These are phyloP conservation scores for Colletotrichum siamense DNA, from an alignment of 2,329 filamentous ascomycete species.

Conservation along the genomic window DNA sequence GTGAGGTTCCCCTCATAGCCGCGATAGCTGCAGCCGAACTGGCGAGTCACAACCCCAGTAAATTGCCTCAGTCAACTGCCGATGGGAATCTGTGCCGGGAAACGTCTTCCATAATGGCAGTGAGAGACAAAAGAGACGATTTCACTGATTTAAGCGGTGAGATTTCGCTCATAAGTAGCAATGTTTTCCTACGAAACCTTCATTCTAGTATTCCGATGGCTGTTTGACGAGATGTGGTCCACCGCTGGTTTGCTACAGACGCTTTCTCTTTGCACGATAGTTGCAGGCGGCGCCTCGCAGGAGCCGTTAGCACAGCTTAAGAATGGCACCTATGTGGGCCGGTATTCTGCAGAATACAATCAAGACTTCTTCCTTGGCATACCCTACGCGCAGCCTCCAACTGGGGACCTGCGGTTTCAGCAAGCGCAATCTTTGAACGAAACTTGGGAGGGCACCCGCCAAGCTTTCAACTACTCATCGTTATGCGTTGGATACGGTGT, in stretches of 20 bases:
- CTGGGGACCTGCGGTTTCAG: background rate
- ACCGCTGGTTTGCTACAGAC: background rate
- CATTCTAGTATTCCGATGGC: background rate
- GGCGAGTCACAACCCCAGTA: background rate
- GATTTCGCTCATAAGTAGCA: rapidly evolving
- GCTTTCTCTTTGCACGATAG: background rate
- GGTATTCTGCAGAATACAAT: background rate
- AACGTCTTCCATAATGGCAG: background rate
- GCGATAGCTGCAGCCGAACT: background rate
- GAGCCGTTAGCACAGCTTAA: background rate
- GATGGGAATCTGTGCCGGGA: background rate
- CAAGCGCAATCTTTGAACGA: background rate
- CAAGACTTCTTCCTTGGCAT: background rate
- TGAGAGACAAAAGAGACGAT: background rate
- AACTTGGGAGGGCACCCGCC: background rate
- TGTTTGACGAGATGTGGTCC: background rate
- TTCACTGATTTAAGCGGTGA: background rate
- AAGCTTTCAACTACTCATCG: background rate
- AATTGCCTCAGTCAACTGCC: background rate
- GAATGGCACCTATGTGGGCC: background rate
- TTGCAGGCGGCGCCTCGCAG: background rate
- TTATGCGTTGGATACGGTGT: background rate
- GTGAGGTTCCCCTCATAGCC: background rate
- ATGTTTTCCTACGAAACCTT: background rate
- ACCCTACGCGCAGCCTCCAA: background rate